Base-by-base conservation (phyloP, 805 yeast species). In the Sugiyamaella floridensis region DNA sequence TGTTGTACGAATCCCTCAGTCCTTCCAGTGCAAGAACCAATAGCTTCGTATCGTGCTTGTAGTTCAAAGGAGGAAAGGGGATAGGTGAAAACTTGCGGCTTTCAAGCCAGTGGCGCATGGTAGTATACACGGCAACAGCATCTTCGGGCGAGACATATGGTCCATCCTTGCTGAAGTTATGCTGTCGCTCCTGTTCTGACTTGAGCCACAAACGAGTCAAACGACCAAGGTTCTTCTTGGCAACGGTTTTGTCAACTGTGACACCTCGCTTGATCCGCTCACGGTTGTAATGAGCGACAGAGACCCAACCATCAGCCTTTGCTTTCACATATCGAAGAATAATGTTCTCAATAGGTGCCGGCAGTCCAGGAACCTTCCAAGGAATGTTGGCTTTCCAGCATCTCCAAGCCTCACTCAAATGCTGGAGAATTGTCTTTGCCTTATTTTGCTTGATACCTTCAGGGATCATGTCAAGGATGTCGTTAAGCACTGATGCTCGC, bases 301-400 rank as follows among this genome's bases (percentile, higher is more conserved):
- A 83, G 11, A 89, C 78, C 98, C 98, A 93, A 6, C 96, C 95
- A 61, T 92, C 97, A 1, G 98, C 97, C 66, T 93, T 92, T 0
- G 97, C 96, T 63, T 89, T 85, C 47, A 93, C 83, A 63, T 93
- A 93, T 45, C 96, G 79, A 63, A 87, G 85, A 55, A 93, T 90
- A 40, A 93, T 87, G 44, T 81, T 79, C 59, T 83, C 93, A 22
- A 93, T 80, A 0, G 97, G 97, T 50, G 79, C 85, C 1, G 99
- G 99, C 70, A 93, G 74, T 0, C 98, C 98, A 0, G 96, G 96
- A 14, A 93, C 98, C 60, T 88, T 83, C 98, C 98, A 93, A 0
- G 97, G 96, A 54, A 93, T 85, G 64, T 93, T 92, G 2, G 99
- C 99, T 67, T 93, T 93, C 99, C 99, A 93, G 67, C 98, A 93